A percentile compares a stretch with the other conserved stretches of the same genome.
Evolutionary conservation across 2,329 filamentous ascomycete species (phyloP).

Genomic region (Diaporthe citri): DNA sequence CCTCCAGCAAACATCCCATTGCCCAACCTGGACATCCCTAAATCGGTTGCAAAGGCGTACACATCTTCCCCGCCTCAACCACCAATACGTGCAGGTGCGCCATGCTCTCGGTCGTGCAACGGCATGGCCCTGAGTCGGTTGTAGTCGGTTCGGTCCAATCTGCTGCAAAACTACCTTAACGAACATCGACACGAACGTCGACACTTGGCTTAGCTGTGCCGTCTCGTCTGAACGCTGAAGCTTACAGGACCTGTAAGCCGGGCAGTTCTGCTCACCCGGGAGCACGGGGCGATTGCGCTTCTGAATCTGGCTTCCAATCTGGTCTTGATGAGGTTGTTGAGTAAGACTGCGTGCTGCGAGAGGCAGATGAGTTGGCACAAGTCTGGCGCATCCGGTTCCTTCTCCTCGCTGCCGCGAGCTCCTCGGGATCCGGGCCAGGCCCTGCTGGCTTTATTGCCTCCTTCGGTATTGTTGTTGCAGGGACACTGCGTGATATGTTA

Average conservation of each 20-base stretch:
- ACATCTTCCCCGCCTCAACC: not conserved
- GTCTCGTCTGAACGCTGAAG: too few relatives aligned
- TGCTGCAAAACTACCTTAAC: not conserved
- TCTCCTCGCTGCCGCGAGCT: conserved; percentile 52
- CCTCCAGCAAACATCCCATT: not conserved
- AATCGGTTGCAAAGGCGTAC: not conserved
- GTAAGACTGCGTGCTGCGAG: conserved; percentile 49
- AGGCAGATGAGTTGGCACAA: conserved; percentile 44
- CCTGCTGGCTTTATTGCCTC: conserved; percentile 60
- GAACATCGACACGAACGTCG: not conserved
- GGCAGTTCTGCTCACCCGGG: not conserved
- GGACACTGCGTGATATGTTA: conserved; percentile 44
- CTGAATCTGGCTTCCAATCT: conserved; percentile 44
- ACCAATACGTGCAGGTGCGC: not conserved
- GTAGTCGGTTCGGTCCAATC: not conserved
- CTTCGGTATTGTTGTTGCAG: conserved; percentile 58
- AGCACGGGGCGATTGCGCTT: not conserved
- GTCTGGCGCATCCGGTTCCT: conserved; percentile 42
- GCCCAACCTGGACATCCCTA: not conserved
- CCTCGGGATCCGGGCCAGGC: conserved; percentile 59
- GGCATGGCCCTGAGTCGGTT: not conserved
- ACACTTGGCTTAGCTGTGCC: not conserved
- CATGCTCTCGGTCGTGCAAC: not conserved
- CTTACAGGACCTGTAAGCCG: not conserved
- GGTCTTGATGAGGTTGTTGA: conserved; percentile 53